Evolutionary conservation across 176 grass and related monocot genomes (phyloP).

Genomic region (Elaeis guineensis): DNA sequence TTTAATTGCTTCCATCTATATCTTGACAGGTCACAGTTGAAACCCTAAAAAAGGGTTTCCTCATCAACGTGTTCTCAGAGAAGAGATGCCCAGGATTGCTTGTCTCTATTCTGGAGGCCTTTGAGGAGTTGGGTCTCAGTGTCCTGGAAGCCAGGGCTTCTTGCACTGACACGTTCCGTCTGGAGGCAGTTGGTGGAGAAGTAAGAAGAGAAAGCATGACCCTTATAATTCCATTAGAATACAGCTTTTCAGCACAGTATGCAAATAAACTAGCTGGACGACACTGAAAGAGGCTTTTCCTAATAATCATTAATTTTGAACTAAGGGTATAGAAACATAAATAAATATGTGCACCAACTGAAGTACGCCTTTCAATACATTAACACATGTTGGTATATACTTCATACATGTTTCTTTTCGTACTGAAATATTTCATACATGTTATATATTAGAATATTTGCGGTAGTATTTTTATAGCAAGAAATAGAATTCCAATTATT

Average conservation of each 20-base stretch:
- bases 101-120: conserved; percentile 59
- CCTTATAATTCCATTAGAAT: conserved; percentile 5
- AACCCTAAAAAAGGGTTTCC: conserved; percentile 68
- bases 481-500: no score
- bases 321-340: no score
- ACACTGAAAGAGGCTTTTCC: no score
- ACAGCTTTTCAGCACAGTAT: neutral
- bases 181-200: conserved; percentile 66
- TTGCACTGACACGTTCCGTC: conserved; percentile 66
- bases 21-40: conserved; percentile 67
- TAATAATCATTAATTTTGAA: no score
- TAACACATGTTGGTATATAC: no score
- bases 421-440: no score
- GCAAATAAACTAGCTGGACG: no score
- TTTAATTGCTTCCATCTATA: conserved; percentile 10
- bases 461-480: no score
- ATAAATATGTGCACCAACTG: no score
- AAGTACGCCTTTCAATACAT: no score
- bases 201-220: conserved; percentile 15
- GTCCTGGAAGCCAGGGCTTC: conserved; percentile 74
- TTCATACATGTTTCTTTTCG: no score
- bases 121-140: conserved; percentile 79
- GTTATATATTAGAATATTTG: no score
- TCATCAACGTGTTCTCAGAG: conserved; percentile 70
- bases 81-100: conserved; percentile 71